Evolutionary conservation across 1,139 yeast genomes (phyloP), one percentile per base, ranked within the genome.

Genomic region (Candida freyschussii): DNA sequence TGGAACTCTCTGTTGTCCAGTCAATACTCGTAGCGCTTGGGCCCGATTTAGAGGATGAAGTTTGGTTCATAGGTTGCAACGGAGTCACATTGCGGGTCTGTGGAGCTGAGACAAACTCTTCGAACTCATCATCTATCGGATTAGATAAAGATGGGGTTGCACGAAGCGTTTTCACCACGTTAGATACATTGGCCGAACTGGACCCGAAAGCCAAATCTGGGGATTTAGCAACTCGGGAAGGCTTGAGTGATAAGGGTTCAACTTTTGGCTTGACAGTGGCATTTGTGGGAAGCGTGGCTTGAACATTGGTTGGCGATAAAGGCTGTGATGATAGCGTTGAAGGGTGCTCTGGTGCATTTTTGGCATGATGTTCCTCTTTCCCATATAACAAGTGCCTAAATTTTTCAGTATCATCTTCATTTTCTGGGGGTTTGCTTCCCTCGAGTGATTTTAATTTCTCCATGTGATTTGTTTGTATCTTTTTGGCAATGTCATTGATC

Each of bases 391-490:
- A 37, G 17, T 36, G 42, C 19, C 48, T 44, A 17, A 41, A 41
- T 22, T 40, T 40, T 17, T 37, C 48, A 10, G 42, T 38, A 21
- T 51, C 52, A 23, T 42, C 40, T 24, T 39, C 41, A 19, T 34
- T 40, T 12, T 37, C 44, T 4, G 22, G 31, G 8, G 40, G 35
- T 17, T 31, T 45, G 16, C 33, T 34, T 16, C 44, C 47, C 26
- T 44, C 44, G 12, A 44, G 19, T 2, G 41, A 27, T 15, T 39
- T 41, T 24, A 62, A 34, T 29, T 49, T 55, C 13, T 46, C 44
- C 22, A 50, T 34, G 32, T 62, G 69, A 22, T 47, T 44, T 8
- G 41, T 39, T 47, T 69, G 72, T 13, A 69, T 58, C n/a, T 50
- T 52, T 13, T 38, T 44, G 0, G 69, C 50, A 11, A 66, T 55